phyloP scores from a whole-genome alignment of 176 grass and related monocot genomes.

The Tillandsia leiboldiana region DNA sequence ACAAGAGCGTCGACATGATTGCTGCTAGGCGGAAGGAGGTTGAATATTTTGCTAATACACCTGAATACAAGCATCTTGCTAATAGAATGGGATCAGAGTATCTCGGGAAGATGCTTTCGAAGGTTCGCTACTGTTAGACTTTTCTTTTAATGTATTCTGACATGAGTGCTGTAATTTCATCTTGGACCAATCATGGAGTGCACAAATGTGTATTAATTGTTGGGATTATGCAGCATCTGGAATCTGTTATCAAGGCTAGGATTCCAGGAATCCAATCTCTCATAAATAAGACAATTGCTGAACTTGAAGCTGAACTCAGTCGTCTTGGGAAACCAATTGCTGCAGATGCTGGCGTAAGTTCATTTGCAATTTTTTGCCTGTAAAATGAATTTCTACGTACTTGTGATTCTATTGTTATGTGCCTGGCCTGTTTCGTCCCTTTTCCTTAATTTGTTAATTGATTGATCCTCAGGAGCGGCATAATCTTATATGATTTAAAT shows the following conservation, averaged over 20 bases:
- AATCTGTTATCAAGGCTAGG: background rate
- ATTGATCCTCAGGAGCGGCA: too few species aligned
- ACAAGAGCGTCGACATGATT: background rate
- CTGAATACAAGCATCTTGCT: background rate
- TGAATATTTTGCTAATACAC: background rate
- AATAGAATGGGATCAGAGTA: constrained; percentile 3
- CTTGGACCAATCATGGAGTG: background rate
- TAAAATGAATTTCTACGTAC: background rate
- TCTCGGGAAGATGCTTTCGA: constrained; percentile 1
- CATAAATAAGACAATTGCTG: constrained; percentile 5
- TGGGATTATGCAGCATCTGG: background rate
- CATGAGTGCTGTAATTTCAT: background rate
- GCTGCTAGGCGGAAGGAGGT: background rate
- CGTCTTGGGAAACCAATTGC: constrained; percentile 12
- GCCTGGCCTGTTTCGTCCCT: too few species aligned
- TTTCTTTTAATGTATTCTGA: background rate
- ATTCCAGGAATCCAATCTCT: constrained; percentile 12
- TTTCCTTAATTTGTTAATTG: too few species aligned
- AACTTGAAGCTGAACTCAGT: constrained; percentile 1
- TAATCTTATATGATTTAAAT: too few species aligned
- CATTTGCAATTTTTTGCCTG: background rate
- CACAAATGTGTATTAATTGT: background rate
- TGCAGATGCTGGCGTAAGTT: constrained; percentile 5
- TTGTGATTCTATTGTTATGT: too few species aligned
- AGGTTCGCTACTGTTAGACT: background rate